Evolutionary conservation across 2,329 filamentous ascomycete genomes (phyloP), one percentile per base, ranked within the genome.

Genomic region (Pyrenophora graminea): DNA sequence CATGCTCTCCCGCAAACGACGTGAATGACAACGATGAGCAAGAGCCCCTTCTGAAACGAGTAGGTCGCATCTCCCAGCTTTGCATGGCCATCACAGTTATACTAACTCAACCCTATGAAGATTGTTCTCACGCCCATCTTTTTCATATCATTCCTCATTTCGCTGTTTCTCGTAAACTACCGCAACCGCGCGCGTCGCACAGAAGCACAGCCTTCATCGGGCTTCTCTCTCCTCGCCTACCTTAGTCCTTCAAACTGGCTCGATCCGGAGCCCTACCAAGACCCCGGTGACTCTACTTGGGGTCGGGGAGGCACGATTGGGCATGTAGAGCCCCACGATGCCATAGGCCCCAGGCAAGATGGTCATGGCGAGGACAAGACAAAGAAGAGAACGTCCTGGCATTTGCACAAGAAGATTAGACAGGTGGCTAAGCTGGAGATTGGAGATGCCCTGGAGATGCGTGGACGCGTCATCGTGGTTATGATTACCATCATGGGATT

Each of bases 131-230:
- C 85, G 0, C 85, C 87, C 6, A 59, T 89, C 55, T 78, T 84
- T 57, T 82, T 88, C 67, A 75, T 84, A 43, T 81, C 84, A 18
- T 88, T 89, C 72, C 69, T 90, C 36, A 39, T 88, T 57, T 88
- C 86, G 2, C 80, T 89, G 39, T 78, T 80, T 66, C 70, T 87
- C 44, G 79, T 89, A 37, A 85, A 89, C 73, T 74, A 80, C 43
- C 78, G 78, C 51, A 84, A 79, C 73, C 83, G 62, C 64, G 77
- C 63, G 66, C 78, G 70, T 77, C 85, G 71, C 72, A 75, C 62
- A 55, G 69, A 61, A 32, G 58, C 66, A 5, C 53, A 59, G 27
- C 9, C 2, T 39, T 51, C 70, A 71, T 51, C 58, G 45, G 56
- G 40, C 36, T 55, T 45, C 6, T 62, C 61, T 10, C 47, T 61